Conservation (phyloP, 495 filamentous ascomycete species). For the Penicillium tannophilum region DNA sequence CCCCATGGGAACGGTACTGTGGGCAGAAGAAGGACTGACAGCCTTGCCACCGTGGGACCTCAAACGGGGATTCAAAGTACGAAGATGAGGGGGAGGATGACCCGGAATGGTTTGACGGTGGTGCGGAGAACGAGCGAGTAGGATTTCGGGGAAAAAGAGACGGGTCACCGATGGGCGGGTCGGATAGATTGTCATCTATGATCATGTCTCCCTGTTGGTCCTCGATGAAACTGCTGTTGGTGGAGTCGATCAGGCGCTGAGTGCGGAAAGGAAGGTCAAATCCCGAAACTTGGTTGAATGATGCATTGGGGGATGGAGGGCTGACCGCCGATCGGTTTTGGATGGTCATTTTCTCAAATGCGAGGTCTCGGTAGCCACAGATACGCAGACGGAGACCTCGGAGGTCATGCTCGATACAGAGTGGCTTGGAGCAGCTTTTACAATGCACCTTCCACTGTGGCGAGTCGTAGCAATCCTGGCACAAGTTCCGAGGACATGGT, state of each 20-base stretch:
- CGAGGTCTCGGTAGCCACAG: slow-evolving; percentile 60
- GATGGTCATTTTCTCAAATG: slow-evolving; percentile 52
- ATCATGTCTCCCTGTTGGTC: slow-evolving; percentile 34
- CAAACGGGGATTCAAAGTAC: slow-evolving; percentile 43
- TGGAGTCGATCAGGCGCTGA: slow-evolving; percentile 36
- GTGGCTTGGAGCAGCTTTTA: slow-evolving; percentile 56
- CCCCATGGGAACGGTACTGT: slow-evolving; percentile 49
- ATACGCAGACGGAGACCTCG: slow-evolving; percentile 59
- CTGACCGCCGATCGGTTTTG: slow-evolving; percentile 30
- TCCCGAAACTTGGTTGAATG: slow-evolving; percentile 13
- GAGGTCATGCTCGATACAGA: slow-evolving; percentile 67
- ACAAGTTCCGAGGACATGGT: slow-evolving; percentile 60
- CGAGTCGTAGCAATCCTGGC: slow-evolving; percentile 59
- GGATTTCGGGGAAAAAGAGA: slow-evolving; percentile 22
- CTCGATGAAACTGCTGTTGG: slow-evolving; percentile 46
- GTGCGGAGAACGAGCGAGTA: slow-evolving; percentile 36
- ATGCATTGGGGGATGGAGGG: slow-evolving; percentile 13
- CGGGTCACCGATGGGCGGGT: slow-evolving; percentile 21
- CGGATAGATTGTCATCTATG: slow-evolving; percentile 22
- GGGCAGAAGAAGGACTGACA: slow-evolving; percentile 62
- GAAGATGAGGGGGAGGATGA: slow-evolving; percentile 43
- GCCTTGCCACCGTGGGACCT: slow-evolving; percentile 52
- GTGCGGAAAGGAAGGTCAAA: slow-evolving; percentile 38
- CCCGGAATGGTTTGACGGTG: slow-evolving; percentile 45
- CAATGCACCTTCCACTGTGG: slow-evolving; percentile 62